phyloP scores from a whole-genome alignment of 345 rosid genomes.

The Carallia pectinifolia region DNA sequence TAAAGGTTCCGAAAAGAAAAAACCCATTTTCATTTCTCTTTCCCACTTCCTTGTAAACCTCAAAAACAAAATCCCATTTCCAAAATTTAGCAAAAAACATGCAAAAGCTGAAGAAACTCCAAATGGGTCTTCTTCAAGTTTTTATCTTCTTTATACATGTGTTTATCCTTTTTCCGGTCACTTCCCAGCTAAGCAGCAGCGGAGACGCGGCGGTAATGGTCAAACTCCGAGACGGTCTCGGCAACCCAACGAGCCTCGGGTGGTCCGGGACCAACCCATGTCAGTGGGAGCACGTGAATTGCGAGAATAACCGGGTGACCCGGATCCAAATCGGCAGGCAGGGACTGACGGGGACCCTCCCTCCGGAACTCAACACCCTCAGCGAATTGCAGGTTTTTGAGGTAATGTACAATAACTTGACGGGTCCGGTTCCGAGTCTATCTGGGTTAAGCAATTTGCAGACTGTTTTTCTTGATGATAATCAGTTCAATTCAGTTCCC shows the following conservation, averaged over 20 bases:
- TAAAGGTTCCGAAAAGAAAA: too few relatives aligned
- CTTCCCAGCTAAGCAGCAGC: background rate
- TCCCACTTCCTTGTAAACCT: background rate
- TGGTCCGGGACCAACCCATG: slow-evolving; percentile 76
- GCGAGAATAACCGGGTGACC: slow-evolving; percentile 39
- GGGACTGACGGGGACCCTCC: slow-evolving; percentile 46
- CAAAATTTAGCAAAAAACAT: background rate
- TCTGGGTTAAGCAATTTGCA: slow-evolving; percentile 43
- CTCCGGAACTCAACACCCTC: slow-evolving; percentile 52
- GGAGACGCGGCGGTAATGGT: slow-evolving; percentile 24
- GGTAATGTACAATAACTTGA: slow-evolving; percentile 46
- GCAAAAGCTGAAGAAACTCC: slow-evolving; percentile 5
- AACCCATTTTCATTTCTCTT: background rate
- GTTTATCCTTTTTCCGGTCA: background rate
- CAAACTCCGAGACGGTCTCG: slow-evolving; percentile 19
- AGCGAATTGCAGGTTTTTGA: slow-evolving; percentile 41
- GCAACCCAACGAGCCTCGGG: slow-evolving; percentile 24
- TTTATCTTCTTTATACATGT: background rate
- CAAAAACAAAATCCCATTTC: background rate
- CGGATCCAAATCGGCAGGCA: slow-evolving; percentile 56
- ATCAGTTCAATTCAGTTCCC: slow-evolving; percentile 48
- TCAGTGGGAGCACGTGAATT: slow-evolving; percentile 43
- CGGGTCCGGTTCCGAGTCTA: slow-evolving; percentile 57
- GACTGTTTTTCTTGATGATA: slow-evolving; percentile 29
- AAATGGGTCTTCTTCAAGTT: background rate